Base-by-base conservation (phyloP, 179 eudicot species). In the Beta lomatogona region DNA sequence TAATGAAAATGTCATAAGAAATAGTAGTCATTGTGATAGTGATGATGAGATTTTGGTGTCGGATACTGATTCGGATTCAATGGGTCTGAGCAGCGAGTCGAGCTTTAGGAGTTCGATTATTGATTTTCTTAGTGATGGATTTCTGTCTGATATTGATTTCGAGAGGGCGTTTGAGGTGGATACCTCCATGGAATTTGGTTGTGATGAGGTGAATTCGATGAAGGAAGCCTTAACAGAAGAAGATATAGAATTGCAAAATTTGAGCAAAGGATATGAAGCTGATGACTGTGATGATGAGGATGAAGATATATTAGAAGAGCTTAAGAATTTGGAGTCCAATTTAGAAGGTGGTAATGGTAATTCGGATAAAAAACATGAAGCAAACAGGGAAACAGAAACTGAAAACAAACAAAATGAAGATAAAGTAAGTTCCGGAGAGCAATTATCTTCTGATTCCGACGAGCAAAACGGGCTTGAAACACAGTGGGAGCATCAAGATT, bases 401-500 rank as follows among this genome's bases (percentile, higher is more conserved):
- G 85, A 73, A 73, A 77, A 28, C n/a, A 36, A 75, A 19, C 81
- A 65, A 79, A 60, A 45, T 73, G 71, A 48, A 4, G 94, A 80
- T 52, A 81, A 85, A 31, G 31, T 60, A 66, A 85, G 73, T 70
- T 83, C 90, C 48, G 85, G 65, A 55, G 86, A 75, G 14, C 84
- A 61, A 60, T 86, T 81, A 74, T 82, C 75, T 7, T 83, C 83
- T 73, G 89, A 91, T 81, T 83, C 88, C 8, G 96, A 89, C 22
- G 90, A 92, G 52, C 79, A 87, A 53, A 91, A 85, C 67, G 88
- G 84, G 66, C 77, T 93, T 55, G 97, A 94, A 85, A 64, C 89
- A 22, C 77, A 91, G 41, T 94, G 99, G 99, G 99, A 96, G 86
- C 98, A 96, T 82, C 99, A 96, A 82, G 93, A 96, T 41, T 78